A percentile compares a stretch with the other conserved stretches of the same genome.
Conservation (phyloP, 441 rosid species). For the Pelargonium citronellum region DNA sequence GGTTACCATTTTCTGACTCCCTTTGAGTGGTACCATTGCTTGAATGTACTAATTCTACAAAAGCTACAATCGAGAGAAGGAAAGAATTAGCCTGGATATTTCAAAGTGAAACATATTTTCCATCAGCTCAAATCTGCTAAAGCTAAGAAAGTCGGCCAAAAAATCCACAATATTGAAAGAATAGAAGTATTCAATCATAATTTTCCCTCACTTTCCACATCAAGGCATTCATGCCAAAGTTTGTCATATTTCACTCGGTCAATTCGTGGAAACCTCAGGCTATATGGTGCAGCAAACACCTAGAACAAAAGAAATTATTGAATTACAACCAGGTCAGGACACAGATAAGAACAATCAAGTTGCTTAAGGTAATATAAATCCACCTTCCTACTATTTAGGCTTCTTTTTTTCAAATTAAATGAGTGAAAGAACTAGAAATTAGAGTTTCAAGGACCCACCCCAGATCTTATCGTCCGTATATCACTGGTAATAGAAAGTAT, state of each 20-base stretch:
- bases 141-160: conserved; percentile 5
- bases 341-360: conserved; percentile 14
- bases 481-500: conserved; percentile 91
- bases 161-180: neutral
- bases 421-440: conserved; percentile 12
- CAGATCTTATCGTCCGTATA: conserved; percentile 89
- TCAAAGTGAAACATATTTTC: neutral
- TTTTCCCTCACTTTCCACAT: conserved; percentile 68
- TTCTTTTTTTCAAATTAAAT: conserved; percentile 8
- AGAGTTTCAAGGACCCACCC: conserved; percentile 45
- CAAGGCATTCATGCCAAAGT: conserved; percentile 96
- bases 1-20: conserved; percentile 43
- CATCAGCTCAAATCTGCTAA: conserved; percentile 12
- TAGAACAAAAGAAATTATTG: conserved; percentile 23
- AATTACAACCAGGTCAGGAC: neutral
- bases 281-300: conserved; percentile 96
- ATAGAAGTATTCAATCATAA: conserved; percentile 5
- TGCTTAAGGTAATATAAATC: conserved; percentile 10
- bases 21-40: conserved; percentile 90
- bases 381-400: conserved; percentile 10
- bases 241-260: conserved; percentile 94
- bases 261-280: conserved; percentile 95
- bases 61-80: conserved; percentile 44
- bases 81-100: conserved; percentile 9
- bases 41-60: conserved; percentile 75